These are phyloP conservation scores for Phytomonas sp. DNA, from an alignment of 208 protist genomes.

Conservation along the genomic window DNA sequence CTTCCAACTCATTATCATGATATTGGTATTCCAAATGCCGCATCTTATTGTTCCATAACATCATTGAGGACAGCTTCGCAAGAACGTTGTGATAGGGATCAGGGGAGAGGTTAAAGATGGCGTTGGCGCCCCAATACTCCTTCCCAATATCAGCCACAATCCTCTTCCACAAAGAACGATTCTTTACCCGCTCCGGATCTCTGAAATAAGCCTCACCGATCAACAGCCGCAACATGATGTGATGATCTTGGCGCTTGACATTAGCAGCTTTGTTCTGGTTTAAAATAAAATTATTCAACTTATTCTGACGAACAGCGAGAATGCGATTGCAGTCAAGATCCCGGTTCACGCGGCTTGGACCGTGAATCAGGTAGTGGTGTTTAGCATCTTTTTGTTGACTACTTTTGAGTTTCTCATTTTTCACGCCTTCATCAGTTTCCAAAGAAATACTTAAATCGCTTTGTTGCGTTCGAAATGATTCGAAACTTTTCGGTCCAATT, in stretches of 20 bases:
- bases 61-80: conserved; percentile 81
- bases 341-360: conserved; percentile 36
- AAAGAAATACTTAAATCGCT: background rate
- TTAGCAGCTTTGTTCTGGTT: conserved; percentile 28
- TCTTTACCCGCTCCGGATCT: conserved; percentile 40
- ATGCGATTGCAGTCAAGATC: conserved; percentile 45
- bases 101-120: conserved; percentile 65
- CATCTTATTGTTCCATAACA: conserved; percentile 61
- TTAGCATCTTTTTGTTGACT: background rate
- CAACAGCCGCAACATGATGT: conserved; percentile 79
- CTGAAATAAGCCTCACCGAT: conserved; percentile 55
- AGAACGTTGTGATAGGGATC: conserved; percentile 81
- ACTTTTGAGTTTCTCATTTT: background rate
- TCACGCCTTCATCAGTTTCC: background rate
- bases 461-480: conserved; percentile 3
- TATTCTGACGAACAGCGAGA: conserved; percentile 45
- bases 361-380: conserved; percentile 16
- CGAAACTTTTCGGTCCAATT: conserved; percentile 6
- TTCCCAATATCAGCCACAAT: conserved; percentile 59
- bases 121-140: conserved; percentile 72
- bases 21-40: conserved; percentile 66
- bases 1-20: conserved; percentile 39
- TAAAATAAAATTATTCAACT: conserved; percentile 70
- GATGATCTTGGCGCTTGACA: conserved; percentile 69
- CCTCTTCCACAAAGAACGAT: conserved; percentile 58